Base-by-base conservation (phyloP, 2,329 filamentous ascomycete genomes). In the Ascochyta lentis region DNA sequence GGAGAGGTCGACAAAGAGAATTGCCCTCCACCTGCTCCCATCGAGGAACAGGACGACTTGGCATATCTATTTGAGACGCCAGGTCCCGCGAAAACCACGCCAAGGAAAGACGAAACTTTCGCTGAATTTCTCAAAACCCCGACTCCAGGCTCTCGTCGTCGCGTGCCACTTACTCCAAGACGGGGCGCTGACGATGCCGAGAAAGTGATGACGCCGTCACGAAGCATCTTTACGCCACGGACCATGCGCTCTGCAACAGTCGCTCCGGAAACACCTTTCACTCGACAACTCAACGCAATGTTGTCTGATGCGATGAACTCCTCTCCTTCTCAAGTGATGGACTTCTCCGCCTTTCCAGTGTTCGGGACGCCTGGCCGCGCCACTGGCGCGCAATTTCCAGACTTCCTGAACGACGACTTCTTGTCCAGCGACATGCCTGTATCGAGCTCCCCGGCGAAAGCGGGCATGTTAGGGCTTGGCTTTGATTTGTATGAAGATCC, bases 51-150 rank as follows among this genome's bases (percentile, higher is more conserved):
- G 34, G 83, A 87, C 58, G 82, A 84, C 33, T 73, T 90, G 6
- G 83, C 86, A 37, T 80, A 83, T 45, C 81, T 95, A 4, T 93
- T 95, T 65, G 86, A 88, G 3, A 64, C 80, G 76, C 87, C 80
- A 4, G 84, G 81, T 57, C 81, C 81, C 56, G 26, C 53, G 16
- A 84, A 83, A 83, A 81, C 69, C 76, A 79, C 53, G 74, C 78
- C 85, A 1, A 83, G 82, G n/a, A 86, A 84, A 83, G 61, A 86
- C 82, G 31, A 83, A 83, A 69, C 88, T 61, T 59, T 79, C 64
- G 61, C 75, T 53, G 67, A 81, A 33, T 63, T 79, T n/a, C 69
- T 80, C 34, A 80, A 79, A 56, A 81, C 79, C 0, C 79, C 79
- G 13, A 80, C 76, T 8, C 71, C 73, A 39, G 69, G 65, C 42